These are phyloP conservation scores for Fallopia convolvulus DNA, from an alignment of 148 eudicot species.

Conservation along the genomic window DNA sequence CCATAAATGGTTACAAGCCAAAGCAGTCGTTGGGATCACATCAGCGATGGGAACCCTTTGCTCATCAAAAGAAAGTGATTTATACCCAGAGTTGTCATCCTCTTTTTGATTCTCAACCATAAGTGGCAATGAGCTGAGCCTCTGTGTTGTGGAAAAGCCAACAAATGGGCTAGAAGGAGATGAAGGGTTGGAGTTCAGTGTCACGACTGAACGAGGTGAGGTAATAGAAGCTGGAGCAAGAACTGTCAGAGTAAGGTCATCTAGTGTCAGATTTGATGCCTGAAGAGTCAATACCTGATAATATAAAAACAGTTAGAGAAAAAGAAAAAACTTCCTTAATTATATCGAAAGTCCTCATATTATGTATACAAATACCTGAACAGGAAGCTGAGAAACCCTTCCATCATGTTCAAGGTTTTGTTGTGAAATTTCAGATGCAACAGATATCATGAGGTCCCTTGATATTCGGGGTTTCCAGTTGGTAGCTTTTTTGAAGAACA, in stretches of 20 bases:
- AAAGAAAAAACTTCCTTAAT: not conserved
- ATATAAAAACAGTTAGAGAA: constrained; percentile 21
- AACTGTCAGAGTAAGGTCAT: constrained; percentile 78
- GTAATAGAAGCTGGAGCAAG: constrained; percentile 89
- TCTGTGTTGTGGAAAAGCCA: constrained; percentile 31
- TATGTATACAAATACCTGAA: constrained; percentile 51
- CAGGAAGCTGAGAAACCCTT: constrained; percentile 71
- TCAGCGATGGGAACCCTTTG: constrained; percentile 45
- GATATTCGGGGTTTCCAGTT: constrained; percentile 82
- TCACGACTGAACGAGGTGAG: constrained; percentile 69
- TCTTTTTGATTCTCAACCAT: constrained; percentile 25
- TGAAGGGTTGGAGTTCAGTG: constrained; percentile 60
- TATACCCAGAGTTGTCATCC: constrained; percentile 26
- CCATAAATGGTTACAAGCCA: constrained; percentile 87
- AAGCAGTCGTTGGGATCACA: constrained; percentile 56
- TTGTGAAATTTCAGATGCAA: constrained; percentile 84
- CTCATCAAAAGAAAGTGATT: constrained; percentile 32
- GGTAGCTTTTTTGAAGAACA: constrained; percentile 87
- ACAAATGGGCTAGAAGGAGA: constrained; percentile 51
- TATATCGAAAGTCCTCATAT: not conserved
- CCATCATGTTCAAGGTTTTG: constrained; percentile 44
- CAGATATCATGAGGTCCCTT: constrained; percentile 89
- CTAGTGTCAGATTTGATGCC: constrained; percentile 86
- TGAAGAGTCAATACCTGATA: constrained; percentile 91
- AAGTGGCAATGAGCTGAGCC: constrained; percentile 28